Base-by-base conservation (phyloP, 768 basidiomycete species). In the Roridomyces roridus region DNA sequence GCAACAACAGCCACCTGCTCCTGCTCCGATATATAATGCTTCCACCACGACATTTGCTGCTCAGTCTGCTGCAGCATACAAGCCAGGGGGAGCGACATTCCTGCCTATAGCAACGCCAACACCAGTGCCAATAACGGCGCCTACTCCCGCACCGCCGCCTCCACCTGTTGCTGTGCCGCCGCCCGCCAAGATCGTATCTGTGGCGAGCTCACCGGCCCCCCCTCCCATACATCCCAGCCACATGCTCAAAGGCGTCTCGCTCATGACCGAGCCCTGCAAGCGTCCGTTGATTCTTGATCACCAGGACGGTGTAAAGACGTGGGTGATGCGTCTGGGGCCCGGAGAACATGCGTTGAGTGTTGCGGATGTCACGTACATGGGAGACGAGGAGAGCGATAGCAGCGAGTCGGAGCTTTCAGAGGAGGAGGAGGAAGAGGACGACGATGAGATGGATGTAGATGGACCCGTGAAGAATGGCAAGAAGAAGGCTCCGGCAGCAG, bases 221-320 rank as follows among this genome's bases (percentile, higher is more conserved):
- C 64, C 73, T 11, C 63, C 70, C 8, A 70, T 73, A 36, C 71
- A 74, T 46, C 68, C 72, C 24, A 74, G 67, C 29, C 80, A 80
- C 50, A 83, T 78, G 50, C 71, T 91, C 56, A 82, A 80, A 59
- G 77, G 75, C 35, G 76, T 88, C 31, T 76, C 68, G n/a, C 66
- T 88, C 51, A 74, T 71, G 35, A 79, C 85, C n/a, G 76, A 85
- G 44, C 91, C 91, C 11, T 73, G 71, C 10, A 85, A 82, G 26
- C 77, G 92, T 36, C 74, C 74, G 18, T 70, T 93, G 35, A 74
- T 73, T 26, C 74, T 94, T 26, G 85, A 91, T 64, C 73, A 85
- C 51, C 77, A 77, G 39, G 88, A 91, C 48, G 89, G 91, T 5
- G 92, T 93, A 44, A 84, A 81, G 66, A 83, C 73, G 31, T 93